phyloP scores from a whole-genome alignment of 805 yeast genomes.

The Candida germanica region DNA sequence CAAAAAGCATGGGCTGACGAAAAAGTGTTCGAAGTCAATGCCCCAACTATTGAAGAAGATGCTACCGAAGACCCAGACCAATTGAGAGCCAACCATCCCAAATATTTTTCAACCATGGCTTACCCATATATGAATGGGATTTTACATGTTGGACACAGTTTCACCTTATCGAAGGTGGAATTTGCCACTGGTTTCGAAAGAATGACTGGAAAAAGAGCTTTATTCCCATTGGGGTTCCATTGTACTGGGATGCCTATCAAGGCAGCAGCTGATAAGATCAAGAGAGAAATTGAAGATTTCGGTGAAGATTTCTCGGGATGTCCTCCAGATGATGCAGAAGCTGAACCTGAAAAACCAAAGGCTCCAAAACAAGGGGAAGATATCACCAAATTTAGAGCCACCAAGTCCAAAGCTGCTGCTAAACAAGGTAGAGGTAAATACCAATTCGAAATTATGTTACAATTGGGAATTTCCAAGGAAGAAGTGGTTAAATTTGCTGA shows the following conservation, averaged over 20 bases:
- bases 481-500: conserved; percentile 89
- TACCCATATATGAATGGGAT: conserved; percentile 99
- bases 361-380: conserved; percentile 55
- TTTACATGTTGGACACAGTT: conserved; percentile 95
- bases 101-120: conserved; percentile 91
- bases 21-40: conserved; percentile 80
- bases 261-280: conserved; percentile 93
- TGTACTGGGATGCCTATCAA: conserved; percentile 99
- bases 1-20: conserved; percentile 87
- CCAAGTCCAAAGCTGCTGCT: conserved; percentile 90
- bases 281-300: conserved; percentile 87
- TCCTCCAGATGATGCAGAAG: conserved; percentile 63
- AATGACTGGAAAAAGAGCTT: conserved; percentile 87
- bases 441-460: conserved; percentile 95
- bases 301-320: conserved; percentile 75
- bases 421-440: conserved; percentile 92
- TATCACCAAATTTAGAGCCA: conserved; percentile 86
- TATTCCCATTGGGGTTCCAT: conserved; percentile 96
- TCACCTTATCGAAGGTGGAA: conserved; percentile 91
- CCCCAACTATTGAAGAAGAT: conserved; percentile 71
- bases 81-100: conserved; percentile 76
- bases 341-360: conserved; percentile 34
- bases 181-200: conserved; percentile 91
- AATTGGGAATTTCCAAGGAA: conserved; percentile 80
- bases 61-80: conserved; percentile 53